Evolutionary conservation across 192 early-diverging fungal genomes (phyloP).

Genomic region (Backusella mclennaniae): DNA sequence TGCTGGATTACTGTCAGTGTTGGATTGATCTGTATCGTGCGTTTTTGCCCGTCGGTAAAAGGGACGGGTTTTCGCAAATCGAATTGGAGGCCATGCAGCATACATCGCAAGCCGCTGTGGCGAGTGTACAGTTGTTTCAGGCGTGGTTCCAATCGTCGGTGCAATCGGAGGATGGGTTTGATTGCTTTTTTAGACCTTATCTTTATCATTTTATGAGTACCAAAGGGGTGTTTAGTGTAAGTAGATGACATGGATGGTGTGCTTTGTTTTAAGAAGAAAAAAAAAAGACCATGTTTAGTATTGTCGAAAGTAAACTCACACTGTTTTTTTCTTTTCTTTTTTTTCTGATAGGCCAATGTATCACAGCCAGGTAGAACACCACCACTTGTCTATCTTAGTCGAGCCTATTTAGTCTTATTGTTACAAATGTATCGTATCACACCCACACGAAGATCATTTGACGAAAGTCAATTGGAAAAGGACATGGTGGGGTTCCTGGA

Average conservation of each 20-base stretch:
- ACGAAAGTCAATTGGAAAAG: conserved; percentile 25
- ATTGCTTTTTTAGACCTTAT: conserved; percentile 35
- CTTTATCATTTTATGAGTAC: conserved; percentile 29
- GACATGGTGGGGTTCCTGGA: conserved; percentile 12
- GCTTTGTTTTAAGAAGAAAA: too few relatives aligned
- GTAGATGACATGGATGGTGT: not conserved
- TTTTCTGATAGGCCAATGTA: conserved; percentile 12
- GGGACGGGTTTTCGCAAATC: not conserved
- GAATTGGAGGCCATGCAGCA: conserved; percentile 7
- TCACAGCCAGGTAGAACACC: conserved; percentile 10
- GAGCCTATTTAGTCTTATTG: not conserved
- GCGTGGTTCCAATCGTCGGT: conserved; percentile 14
- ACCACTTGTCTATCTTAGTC: conserved; percentile 1
- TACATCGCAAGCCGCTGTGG: conserved; percentile 20
- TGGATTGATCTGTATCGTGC: conserved; percentile 24
- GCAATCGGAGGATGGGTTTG: conserved; percentile 10
- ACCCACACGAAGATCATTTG: conserved; percentile 20
- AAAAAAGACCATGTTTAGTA: too few relatives aligned
- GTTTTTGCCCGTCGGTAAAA: not conserved
- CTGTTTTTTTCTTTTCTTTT: too few relatives aligned
- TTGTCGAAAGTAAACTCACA: too few relatives aligned
- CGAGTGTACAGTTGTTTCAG: conserved; percentile 11
- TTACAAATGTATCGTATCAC: conserved; percentile 24
- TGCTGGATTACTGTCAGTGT: conserved; percentile 24
- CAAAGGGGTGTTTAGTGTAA: conserved; percentile 24